A percentile compares a stretch with the other conserved stretches of the same genome.
phyloP scores from a whole-genome alignment of 2,329 filamentous ascomycete genomes.

The Stachybotrys chlorohalonatus region DNA sequence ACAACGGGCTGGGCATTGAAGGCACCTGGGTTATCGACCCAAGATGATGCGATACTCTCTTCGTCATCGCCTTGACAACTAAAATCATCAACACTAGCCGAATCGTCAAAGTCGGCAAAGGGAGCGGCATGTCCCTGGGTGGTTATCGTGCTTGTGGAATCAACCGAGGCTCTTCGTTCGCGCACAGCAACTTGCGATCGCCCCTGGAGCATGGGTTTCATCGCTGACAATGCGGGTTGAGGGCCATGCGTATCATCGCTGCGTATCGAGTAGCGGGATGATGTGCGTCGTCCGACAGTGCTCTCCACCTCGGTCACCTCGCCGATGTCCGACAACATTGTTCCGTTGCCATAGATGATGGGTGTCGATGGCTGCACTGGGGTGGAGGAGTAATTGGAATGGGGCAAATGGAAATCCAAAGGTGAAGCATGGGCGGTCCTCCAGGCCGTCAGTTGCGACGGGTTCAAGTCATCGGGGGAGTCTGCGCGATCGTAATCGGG shows the following conservation, averaged over 20 bases:
- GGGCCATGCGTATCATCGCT: slow-evolving; percentile 25
- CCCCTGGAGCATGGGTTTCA: slow-evolving; percentile 32
- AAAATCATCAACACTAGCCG: slow-evolving; percentile 53
- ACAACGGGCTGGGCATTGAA: background rate
- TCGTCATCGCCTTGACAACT: slow-evolving; percentile 61
- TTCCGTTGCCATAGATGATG: slow-evolving; percentile 61
- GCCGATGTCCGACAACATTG: slow-evolving; percentile 59
- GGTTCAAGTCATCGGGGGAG: slow-evolving; percentile 41
- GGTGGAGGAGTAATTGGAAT: slow-evolving; percentile 29
- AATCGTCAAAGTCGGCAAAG: slow-evolving; percentile 55
- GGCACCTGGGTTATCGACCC: slow-evolving; percentile 31
- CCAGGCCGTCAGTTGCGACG: slow-evolving; percentile 44
- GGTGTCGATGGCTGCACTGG: slow-evolving; percentile 48
- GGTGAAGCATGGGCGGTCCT: slow-evolving; percentile 30
- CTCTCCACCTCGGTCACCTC: slow-evolving; percentile 47
- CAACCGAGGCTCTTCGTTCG: slow-evolving; percentile 45
- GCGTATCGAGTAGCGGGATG: slow-evolving; percentile 22
- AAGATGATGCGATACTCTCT: slow-evolving; percentile 53
- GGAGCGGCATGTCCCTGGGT: slow-evolving; percentile 36
- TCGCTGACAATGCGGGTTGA: slow-evolving; percentile 36
- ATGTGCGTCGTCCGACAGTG: slow-evolving; percentile 32
- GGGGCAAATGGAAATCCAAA: slow-evolving; percentile 33
- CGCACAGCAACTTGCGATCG: slow-evolving; percentile 32
- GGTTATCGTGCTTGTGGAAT: slow-evolving; percentile 53
- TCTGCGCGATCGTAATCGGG: slow-evolving; percentile 59